phyloP scores from a whole-genome alignment of 257 asterid species.

The Solanum pinnatisectum region DNA sequence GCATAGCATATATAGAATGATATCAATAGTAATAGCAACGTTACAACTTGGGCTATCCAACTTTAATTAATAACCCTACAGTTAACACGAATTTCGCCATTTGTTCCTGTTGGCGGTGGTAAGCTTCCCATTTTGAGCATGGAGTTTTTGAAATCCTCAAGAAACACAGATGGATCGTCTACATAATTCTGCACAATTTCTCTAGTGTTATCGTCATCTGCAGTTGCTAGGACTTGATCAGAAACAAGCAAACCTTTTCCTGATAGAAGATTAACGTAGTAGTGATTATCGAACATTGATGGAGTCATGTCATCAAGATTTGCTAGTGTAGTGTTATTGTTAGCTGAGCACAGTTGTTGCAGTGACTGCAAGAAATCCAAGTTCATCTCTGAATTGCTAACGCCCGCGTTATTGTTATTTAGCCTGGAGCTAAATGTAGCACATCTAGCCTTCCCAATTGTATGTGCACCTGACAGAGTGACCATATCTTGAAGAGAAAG shows the following conservation, averaged over 20 bases:
- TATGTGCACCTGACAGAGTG: slow-evolving; percentile 91
- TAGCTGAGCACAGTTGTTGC: slow-evolving; percentile 47
- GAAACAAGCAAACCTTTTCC: slow-evolving; percentile 74
- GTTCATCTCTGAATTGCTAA: slow-evolving; percentile 19
- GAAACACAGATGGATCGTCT: slow-evolving; percentile 19
- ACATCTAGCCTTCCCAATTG: slow-evolving; percentile 84
- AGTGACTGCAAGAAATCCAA: slow-evolving; percentile 47
- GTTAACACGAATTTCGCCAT: slow-evolving; percentile 50
- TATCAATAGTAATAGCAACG: not conserved
- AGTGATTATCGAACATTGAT: slow-evolving; percentile 51
- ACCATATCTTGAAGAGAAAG: slow-evolving; percentile 60
- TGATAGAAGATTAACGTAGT: slow-evolving; percentile 52
- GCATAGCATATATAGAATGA: not conserved
- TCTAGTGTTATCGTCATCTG: slow-evolving; percentile 22
- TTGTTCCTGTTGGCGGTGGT: slow-evolving; percentile 10
- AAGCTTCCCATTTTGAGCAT: slow-evolving; percentile 74
- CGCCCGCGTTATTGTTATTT: not conserved
- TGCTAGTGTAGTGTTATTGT: slow-evolving; percentile 40
- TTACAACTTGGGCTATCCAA: not conserved
- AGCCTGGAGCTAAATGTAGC: slow-evolving; percentile 45
- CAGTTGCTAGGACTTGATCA: slow-evolving; percentile 47
- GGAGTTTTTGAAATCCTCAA: slow-evolving; percentile 44
- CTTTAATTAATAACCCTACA: slow-evolving; percentile 26
- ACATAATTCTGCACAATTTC: slow-evolving; percentile 33
- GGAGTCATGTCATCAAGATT: slow-evolving; percentile 63